phyloP scores from a whole-genome alignment of 1,139 yeast species.

The Magnusiomyces clavatus region DNA sequence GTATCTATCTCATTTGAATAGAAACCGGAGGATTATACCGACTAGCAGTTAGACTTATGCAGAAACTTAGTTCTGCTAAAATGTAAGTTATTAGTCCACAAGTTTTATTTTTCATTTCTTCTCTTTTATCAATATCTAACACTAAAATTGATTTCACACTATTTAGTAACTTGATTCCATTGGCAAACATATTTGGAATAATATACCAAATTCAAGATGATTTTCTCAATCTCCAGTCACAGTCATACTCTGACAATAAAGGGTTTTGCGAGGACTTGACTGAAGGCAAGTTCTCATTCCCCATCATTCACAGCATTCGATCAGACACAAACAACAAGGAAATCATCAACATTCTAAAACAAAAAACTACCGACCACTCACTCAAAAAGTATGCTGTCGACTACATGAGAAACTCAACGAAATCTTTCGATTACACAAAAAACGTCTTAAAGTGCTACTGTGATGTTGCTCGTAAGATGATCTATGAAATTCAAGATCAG shows the following conservation, averaged over 20 bases:
- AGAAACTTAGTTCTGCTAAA: conserved; percentile 26
- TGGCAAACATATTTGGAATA: conserved; percentile 75
- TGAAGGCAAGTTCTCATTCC: conserved; percentile 84
- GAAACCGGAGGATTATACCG: conserved; percentile 84
- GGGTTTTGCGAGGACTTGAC: conserved; percentile 84
- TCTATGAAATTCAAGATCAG: not conserved
- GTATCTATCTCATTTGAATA: conserved; percentile 4
- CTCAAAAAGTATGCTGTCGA: conserved; percentile 44
- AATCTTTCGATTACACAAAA: conserved; percentile 37
- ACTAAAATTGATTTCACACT: not conserved
- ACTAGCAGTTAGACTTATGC: conserved; percentile 60
- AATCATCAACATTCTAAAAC: conserved; percentile 36
- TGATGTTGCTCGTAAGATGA: not conserved
- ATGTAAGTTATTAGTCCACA: conserved; percentile 13
- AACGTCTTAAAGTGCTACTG: not conserved
- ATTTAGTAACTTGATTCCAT: conserved; percentile 38
- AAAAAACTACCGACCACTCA: conserved; percentile 33
- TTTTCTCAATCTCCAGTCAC: conserved; percentile 54
- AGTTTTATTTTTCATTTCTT: not conserved
- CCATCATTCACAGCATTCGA: conserved; percentile 60
- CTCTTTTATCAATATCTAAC: not conserved
- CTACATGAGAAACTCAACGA: conserved; percentile 36
- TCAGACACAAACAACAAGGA: conserved; percentile 33
- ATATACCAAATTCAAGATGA: conserved; percentile 82
- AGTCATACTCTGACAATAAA: conserved; percentile 50